These are phyloP conservation scores for Tulasnella sp. DNA, from an alignment of 768 basidiomycete genomes.

Conservation along the genomic window DNA sequence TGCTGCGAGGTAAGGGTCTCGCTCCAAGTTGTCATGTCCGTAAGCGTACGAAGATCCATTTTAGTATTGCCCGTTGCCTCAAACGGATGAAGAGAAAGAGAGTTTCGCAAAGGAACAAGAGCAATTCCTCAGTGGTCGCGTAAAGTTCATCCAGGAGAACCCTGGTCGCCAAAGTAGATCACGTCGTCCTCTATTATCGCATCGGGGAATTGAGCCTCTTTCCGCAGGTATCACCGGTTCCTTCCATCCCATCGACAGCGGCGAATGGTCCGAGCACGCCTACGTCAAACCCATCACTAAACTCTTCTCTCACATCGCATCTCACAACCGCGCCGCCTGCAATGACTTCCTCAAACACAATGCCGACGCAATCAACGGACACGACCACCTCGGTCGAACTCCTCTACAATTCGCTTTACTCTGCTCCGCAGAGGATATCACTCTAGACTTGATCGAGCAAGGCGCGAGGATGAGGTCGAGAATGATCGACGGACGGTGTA, in stretches of 20 bases:
- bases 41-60: background rate
- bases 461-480: slow-evolving; percentile 50
- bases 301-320: slow-evolving; percentile 50
- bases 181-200: too few species aligned
- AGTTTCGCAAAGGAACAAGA: slow-evolving; percentile 49
- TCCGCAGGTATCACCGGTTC: slow-evolving; percentile 54
- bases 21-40: background rate
- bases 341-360: slow-evolving; percentile 36
- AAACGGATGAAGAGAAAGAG: slow-evolving; percentile 47
- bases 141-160: slow-evolving; percentile 35
- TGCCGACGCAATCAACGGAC: slow-evolving; percentile 34
- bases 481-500: slow-evolving; percentile 48
- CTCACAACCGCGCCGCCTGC: slow-evolving; percentile 38
- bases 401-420: slow-evolving; percentile 52
- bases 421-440: slow-evolving; percentile 40
- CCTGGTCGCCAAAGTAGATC: background rate
- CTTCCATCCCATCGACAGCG: slow-evolving; percentile 59
- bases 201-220: slow-evolving; percentile 56
- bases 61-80: slow-evolving; percentile 49
- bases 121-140: slow-evolving; percentile 45
- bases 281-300: slow-evolving; percentile 49
- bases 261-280: slow-evolving; percentile 56
- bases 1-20: slow-evolving; percentile 46
- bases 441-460: slow-evolving; percentile 45
- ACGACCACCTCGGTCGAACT: slow-evolving; percentile 57